These are phyloP conservation scores for Carex myosuroides DNA, from an alignment of 176 grass and related monocot genomes.

Conservation along the genomic window DNA sequence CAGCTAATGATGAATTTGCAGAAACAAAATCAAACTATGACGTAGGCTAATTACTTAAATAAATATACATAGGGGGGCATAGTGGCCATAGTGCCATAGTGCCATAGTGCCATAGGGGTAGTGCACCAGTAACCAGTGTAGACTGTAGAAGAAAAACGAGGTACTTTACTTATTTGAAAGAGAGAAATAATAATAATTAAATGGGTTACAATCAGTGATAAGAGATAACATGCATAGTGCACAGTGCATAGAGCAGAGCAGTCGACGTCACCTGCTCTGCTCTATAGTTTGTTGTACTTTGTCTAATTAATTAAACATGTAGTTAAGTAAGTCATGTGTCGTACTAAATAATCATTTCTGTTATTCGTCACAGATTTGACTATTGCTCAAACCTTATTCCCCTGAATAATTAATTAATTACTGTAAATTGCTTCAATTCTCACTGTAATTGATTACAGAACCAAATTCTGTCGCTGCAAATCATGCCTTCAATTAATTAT, in stretches of 20 bases:
- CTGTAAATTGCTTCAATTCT: not conserved
- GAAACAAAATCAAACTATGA: not conserved
- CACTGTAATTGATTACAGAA: too few relatives aligned
- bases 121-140: too few relatives aligned
- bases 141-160: not conserved
- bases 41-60: not conserved
- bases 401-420: not conserved
- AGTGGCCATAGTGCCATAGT: too few relatives aligned
- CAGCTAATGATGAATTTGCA: not conserved
- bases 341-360: constrained; percentile 5
- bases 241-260: not conserved
- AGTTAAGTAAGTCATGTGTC: not conserved
- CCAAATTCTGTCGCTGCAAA: not conserved
- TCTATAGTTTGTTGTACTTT: not conserved
- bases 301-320: not conserved
- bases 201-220: constrained; percentile 5
- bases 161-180: not conserved
- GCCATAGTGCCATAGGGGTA: too few relatives aligned
- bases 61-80: too few relatives aligned
- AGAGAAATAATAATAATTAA: too few relatives aligned
- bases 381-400: not conserved
- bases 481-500: not conserved
- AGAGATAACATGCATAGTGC: not conserved
- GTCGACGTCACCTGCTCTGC: not conserved
- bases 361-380: constrained; percentile 23